These are phyloP conservation scores for Malassezia vespertilionis DNA, from an alignment of 1,284 basidiomycete species.

Conservation along the genomic window DNA sequence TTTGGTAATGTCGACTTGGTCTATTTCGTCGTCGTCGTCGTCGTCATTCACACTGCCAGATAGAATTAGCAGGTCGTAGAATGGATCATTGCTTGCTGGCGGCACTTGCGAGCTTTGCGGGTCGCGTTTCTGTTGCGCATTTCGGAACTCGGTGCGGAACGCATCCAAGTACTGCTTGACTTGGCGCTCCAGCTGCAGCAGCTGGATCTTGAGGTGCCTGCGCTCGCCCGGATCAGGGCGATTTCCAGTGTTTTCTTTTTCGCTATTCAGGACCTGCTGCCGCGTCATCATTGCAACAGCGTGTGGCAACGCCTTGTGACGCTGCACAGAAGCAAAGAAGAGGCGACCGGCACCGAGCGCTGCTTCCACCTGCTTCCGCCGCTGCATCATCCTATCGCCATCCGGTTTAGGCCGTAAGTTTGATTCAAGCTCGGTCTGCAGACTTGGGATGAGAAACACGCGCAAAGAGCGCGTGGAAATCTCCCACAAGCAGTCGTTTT, in stretches of 20 bases:
- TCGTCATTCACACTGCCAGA: slow-evolving; percentile 20
- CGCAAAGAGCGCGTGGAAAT: slow-evolving; percentile 33
- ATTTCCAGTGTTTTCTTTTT: background rate
- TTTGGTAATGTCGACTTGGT: slow-evolving; percentile 4
- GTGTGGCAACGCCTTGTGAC: slow-evolving; percentile 20
- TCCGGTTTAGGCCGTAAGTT: slow-evolving; percentile 11
- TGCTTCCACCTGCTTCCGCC: slow-evolving; percentile 15
- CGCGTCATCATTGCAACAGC: slow-evolving; percentile 12
- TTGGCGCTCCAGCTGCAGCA: slow-evolving; percentile 30
- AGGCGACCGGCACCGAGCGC: slow-evolving; percentile 12
- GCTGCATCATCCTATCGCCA: slow-evolving; percentile 7
- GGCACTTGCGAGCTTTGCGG: slow-evolving; percentile 1
- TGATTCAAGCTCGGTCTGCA: slow-evolving; percentile 21
- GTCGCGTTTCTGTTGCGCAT: background rate
- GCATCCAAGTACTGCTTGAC: slow-evolving; percentile 24
- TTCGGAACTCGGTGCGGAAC: slow-evolving; percentile 20
- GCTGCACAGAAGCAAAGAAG: slow-evolving; percentile 17
- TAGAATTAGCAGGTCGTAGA: slow-evolving; percentile 23
- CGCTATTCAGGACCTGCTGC: background rate
- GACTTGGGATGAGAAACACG: slow-evolving; percentile 27
- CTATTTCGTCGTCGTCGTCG: slow-evolving; percentile 24
- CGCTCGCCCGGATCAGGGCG: background rate
- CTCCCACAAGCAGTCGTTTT: slow-evolving; percentile 28
- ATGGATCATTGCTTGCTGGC: slow-evolving; percentile 16
- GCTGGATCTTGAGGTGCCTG: slow-evolving; percentile 28